phyloP scores from a whole-genome alignment of 257 asterid genomes.

The Echites panduratus region DNA sequence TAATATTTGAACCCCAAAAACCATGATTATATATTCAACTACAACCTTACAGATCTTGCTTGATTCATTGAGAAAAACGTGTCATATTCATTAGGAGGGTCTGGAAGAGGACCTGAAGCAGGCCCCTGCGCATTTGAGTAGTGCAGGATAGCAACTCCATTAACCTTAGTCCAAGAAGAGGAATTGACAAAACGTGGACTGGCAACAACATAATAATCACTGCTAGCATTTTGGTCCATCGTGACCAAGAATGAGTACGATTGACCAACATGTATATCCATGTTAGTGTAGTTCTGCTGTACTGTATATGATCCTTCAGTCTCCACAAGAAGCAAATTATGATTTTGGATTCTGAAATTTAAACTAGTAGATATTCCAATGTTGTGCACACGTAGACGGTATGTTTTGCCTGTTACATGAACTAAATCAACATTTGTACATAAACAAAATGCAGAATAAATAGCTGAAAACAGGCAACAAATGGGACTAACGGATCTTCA shows the following conservation, averaged over 20 bases:
- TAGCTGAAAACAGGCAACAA: constrained; percentile 3
- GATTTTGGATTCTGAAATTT: constrained; percentile 91
- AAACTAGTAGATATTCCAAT: constrained; percentile 83
- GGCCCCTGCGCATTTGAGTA: constrained; percentile 77
- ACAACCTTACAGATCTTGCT: constrained; percentile 94
- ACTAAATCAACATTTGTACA: constrained; percentile 17
- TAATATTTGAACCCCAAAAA: constrained; percentile 22
- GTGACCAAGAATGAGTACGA: constrained; percentile 89
- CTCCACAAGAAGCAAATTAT: constrained; percentile 80
- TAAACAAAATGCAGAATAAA: not conserved
- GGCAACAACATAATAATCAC: constrained; percentile 84
- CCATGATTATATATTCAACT: constrained; percentile 8
- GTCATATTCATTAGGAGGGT: constrained; percentile 81
- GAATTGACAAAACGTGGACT: constrained; percentile 73
- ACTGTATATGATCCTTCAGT: constrained; percentile 96
- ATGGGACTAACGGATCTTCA: not conserved
- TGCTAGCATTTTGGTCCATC: constrained; percentile 77
- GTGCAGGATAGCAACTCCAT: constrained; percentile 79
- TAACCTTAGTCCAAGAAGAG: constrained; percentile 45
- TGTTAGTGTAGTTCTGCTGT: constrained; percentile 76
- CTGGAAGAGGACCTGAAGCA: constrained; percentile 97
- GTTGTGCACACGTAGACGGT: constrained; percentile 82
- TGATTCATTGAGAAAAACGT: constrained; percentile 86
- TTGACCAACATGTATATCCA: constrained; percentile 96
- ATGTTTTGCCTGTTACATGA: constrained; percentile 63